Evolutionary conservation across 2,329 filamentous ascomycete genomes (phyloP).

Genomic region (Setomelanomma holmii): DNA sequence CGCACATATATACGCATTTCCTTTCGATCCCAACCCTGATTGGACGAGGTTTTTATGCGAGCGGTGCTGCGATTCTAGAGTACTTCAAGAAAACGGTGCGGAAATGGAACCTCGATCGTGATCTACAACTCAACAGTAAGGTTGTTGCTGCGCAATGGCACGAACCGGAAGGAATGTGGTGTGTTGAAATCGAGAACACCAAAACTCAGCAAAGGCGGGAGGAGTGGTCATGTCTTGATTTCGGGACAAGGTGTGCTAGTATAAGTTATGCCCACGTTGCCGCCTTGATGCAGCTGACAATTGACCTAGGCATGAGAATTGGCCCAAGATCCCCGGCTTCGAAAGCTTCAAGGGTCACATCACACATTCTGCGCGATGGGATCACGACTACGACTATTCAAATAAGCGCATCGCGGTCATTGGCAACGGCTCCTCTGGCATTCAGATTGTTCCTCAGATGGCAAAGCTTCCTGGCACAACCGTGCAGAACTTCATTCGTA

Average conservation of each 20-base stretch:
- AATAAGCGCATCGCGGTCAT: conserved; percentile 30
- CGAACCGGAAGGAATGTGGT: conserved; percentile 46
- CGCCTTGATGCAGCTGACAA: conserved; percentile 15
- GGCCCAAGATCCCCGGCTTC: conserved; percentile 57
- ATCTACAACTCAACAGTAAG: conserved; percentile 41
- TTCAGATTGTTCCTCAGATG: conserved; percentile 30
- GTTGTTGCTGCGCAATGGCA: conserved; percentile 48
- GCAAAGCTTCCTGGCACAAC: conserved; percentile 23
- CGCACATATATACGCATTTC: conserved; percentile 35
- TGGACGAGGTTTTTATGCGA: conserved; percentile 51
- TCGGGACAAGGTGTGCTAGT: conserved; percentile 31
- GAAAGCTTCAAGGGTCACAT: conserved; percentile 57
- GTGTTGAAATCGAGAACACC: conserved; percentile 38
- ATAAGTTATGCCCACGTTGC: conserved; percentile 10
- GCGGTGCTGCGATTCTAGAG: conserved; percentile 47
- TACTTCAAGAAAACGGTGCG: conserved; percentile 48
- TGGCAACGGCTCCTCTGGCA: conserved; percentile 26
- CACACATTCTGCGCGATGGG: conserved; percentile 64
- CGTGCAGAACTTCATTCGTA: conserved; percentile 29
- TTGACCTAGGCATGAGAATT: conserved; percentile 28
- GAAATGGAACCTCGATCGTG: conserved; percentile 48
- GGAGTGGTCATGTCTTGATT: conserved; percentile 23
- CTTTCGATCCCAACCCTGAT: conserved; percentile 51
- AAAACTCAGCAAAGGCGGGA: conserved; percentile 10
- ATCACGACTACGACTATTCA: conserved; percentile 39